These are phyloP conservation scores for Coemansia sp. DNA, from an alignment of 192 early-diverging fungal genomes.

Conservation along the genomic window DNA sequence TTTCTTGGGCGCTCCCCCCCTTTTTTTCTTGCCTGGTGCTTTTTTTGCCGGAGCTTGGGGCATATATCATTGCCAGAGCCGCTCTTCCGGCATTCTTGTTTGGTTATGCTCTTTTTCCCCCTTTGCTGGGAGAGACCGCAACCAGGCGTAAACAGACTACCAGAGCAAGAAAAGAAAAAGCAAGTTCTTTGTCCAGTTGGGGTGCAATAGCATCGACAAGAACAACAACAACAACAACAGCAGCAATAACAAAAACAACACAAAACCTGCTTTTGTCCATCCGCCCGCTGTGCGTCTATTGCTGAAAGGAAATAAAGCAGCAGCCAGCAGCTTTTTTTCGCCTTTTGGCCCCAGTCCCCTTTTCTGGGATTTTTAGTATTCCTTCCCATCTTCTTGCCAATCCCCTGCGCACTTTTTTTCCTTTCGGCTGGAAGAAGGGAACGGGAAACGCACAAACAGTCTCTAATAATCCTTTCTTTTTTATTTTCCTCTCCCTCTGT, in stretches of 20 bases:
- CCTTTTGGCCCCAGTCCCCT: background rate
- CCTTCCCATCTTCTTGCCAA: conserved; percentile 7
- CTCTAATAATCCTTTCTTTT: conserved; percentile 9
- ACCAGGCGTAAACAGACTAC: no score
- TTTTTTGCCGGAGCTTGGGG: background rate
- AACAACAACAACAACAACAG: background rate
- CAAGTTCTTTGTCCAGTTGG: no score
- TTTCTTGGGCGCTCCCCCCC: background rate
- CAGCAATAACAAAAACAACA: background rate
- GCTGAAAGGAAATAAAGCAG: conserved; percentile 7
- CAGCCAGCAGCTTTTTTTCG: background rate
- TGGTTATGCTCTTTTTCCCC: no score
- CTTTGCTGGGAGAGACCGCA: no score
- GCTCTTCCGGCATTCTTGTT: no score
- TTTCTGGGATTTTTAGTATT: background rate
- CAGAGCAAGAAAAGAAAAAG: no score
- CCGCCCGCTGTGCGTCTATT: background rate
- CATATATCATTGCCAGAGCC: no score
- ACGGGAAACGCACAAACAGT: background rate
- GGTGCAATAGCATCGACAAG: background rate
- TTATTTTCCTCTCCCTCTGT: conserved; percentile 14
- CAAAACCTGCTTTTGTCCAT: background rate
- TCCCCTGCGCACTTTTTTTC: conserved; percentile 6
- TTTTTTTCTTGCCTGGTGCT: background rate
- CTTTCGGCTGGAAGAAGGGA: conserved; percentile 8